Evolutionary conservation across 306 rosid genomes (phyloP).

Genomic region (Sphenostylis stenocarpa): DNA sequence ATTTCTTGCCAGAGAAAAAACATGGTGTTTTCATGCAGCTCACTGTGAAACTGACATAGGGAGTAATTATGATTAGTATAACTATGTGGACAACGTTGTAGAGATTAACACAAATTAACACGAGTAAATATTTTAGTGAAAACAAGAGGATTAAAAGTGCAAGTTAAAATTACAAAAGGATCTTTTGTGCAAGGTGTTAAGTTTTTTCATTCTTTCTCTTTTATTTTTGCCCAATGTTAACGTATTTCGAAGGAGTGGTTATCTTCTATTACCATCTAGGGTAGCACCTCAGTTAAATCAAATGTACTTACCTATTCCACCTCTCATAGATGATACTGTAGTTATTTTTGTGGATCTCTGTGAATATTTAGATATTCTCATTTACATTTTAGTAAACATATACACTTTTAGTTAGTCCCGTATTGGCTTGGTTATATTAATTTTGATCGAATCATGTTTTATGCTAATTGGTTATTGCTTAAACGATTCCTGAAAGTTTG

Average conservation of each 20-base stretch:
- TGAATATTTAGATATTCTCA: background rate
- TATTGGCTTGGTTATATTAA: background rate
- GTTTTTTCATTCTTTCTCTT: background rate
- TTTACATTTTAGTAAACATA: background rate
- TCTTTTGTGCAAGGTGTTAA: background rate
- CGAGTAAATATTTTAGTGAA: too few species aligned
- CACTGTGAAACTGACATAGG: background rate
- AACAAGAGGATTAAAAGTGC: background rate
- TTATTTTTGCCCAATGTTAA: background rate
- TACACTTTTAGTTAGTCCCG: background rate
- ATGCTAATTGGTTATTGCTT: background rate
- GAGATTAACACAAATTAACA: background rate
- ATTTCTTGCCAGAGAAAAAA: background rate
- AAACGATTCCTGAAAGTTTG: background rate
- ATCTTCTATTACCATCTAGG: conserved; percentile 4
- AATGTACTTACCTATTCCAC: background rate
- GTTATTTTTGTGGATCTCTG: background rate
- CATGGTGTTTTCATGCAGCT: background rate
- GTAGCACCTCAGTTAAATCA: background rate
- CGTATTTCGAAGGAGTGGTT: background rate
- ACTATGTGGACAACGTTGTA: background rate
- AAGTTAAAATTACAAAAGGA: background rate
- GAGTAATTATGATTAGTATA: background rate
- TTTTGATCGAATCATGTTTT: background rate
- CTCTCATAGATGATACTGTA: background rate